These are phyloP conservation scores for Phaffomyces antillensis DNA, from an alignment of 805 yeast genomes.

Conservation along the genomic window DNA sequence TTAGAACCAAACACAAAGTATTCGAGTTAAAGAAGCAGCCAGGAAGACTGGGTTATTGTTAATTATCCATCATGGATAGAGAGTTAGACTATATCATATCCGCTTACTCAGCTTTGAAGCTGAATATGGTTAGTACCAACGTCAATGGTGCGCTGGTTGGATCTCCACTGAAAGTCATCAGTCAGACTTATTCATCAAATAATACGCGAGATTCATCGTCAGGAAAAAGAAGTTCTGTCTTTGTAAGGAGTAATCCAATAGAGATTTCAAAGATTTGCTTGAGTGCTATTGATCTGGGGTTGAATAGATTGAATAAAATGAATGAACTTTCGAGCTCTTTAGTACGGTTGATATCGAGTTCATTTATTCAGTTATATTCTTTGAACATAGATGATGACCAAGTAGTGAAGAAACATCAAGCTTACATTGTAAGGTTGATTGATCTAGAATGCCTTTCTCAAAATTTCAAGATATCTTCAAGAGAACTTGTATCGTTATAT, in stretches of 20 bases:
- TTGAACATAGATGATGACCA: constrained; percentile 7
- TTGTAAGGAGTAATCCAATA: constrained; percentile 8
- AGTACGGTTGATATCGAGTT: constrained; percentile 16
- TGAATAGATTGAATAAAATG: constrained; percentile 9
- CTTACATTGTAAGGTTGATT: constrained; percentile 16
- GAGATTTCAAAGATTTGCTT: constrained; percentile 17
- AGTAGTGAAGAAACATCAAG: constrained; percentile 15
- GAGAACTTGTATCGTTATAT: constrained; percentile 4
- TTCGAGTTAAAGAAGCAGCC: no score
- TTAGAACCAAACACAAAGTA: not conserved
- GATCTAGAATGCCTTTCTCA: constrained; percentile 14
- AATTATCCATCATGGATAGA: constrained; percentile 8
- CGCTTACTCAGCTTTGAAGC: constrained; percentile 18
- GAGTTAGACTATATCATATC: constrained; percentile 20
- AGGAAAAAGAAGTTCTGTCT: constrained; percentile 7
- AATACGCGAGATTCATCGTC: constrained; percentile 9
- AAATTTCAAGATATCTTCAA: constrained; percentile 3
- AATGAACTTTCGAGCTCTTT: constrained; percentile 10
- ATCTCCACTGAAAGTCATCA: constrained; percentile 17
- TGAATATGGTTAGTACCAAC: constrained; percentile 2
- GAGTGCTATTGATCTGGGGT: constrained; percentile 18
- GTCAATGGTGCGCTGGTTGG: not conserved
- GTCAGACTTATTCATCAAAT: constrained; percentile 18
- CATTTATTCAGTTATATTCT: constrained; percentile 19
- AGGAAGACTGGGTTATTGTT: no score